Percentiles rank a stretch among this genome's conserved stretches.
Conservation (phyloP, 225 moss, liverwort and hornwort genomes). For the Antitrichia curtipendula region DNA sequence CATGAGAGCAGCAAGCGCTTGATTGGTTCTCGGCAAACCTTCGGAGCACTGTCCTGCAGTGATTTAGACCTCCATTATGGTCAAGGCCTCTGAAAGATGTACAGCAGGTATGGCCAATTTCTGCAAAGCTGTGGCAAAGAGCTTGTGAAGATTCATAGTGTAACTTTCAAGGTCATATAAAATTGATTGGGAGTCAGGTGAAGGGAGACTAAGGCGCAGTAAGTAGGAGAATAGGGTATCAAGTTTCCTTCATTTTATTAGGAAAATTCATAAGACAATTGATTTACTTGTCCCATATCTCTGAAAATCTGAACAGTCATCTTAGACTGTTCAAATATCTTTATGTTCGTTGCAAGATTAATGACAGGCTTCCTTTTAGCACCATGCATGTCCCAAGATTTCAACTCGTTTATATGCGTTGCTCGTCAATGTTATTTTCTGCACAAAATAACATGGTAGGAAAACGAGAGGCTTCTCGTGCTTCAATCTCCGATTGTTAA, state of each 20-base stretch:
- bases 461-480: not conserved
- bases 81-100: constrained; percentile 10
- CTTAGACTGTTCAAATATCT: not conserved
- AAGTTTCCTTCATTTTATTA: constrained; percentile 1
- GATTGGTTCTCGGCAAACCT: not conserved
- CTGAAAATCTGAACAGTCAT: not conserved
- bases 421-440: not conserved
- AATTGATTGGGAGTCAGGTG: constrained; percentile 8
- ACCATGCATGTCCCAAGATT: not conserved
- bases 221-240: not conserved
- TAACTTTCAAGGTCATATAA: constrained; percentile 11
- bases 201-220: not conserved
- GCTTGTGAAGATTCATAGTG: constrained; percentile 11
- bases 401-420: not conserved
- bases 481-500: not conserved
- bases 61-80: not conserved
- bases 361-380: not conserved
- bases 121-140: not conserved
- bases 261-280: constrained; percentile 11
- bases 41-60: not conserved
- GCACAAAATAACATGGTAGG: not conserved
- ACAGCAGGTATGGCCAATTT: constrained; percentile 22
- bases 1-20: constrained; percentile 9
- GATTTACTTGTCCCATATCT: constrained; percentile 4
- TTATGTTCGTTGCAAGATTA: not conserved